These are phyloP conservation scores for Sporothrix inflata DNA, from an alignment of 2,329 filamentous ascomycete species.

Conservation along the genomic window DNA sequence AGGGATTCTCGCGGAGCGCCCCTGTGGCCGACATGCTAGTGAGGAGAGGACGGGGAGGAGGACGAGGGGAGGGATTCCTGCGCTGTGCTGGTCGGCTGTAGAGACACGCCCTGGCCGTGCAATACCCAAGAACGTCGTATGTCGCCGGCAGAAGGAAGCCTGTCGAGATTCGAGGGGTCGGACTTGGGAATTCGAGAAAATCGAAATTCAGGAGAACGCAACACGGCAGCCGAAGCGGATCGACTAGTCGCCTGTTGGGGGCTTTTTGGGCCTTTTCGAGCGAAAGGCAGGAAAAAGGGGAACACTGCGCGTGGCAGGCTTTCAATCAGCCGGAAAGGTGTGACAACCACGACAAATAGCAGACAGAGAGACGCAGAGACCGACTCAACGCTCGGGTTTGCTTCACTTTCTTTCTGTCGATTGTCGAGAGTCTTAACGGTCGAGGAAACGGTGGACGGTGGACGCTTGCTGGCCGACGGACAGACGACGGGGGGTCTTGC, in stretches of 20 bases:
- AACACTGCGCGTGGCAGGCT: conserved; percentile 16
- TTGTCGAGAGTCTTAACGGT: background rate
- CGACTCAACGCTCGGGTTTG: too few species aligned
- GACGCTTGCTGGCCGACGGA: background rate
- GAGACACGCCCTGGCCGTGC: conserved; percentile 15
- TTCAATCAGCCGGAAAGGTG: conserved; percentile 24
- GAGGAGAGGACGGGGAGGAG: background rate
- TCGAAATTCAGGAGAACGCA: conserved; percentile 15
- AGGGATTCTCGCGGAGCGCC: conserved; percentile 21
- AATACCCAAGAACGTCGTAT: background rate
- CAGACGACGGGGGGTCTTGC: background rate
- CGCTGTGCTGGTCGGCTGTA: background rate
- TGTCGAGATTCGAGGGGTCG: background rate
- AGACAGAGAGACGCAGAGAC: background rate
- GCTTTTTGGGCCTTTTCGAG: background rate
- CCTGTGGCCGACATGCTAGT: conserved; percentile 22
- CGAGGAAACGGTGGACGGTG: background rate
- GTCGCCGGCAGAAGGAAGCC: too few species aligned
- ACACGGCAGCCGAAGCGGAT: conserved; percentile 20
- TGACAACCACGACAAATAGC: conserved; percentile 15
- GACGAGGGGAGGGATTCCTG: background rate
- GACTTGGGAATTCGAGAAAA: background rate
- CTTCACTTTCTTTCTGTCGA: too few species aligned
- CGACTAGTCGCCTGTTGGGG: conserved; percentile 10
- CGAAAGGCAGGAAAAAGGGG: background rate